Conservation (phyloP, 164 flowering plant genomes). For the Vitis labrusca region DNA sequence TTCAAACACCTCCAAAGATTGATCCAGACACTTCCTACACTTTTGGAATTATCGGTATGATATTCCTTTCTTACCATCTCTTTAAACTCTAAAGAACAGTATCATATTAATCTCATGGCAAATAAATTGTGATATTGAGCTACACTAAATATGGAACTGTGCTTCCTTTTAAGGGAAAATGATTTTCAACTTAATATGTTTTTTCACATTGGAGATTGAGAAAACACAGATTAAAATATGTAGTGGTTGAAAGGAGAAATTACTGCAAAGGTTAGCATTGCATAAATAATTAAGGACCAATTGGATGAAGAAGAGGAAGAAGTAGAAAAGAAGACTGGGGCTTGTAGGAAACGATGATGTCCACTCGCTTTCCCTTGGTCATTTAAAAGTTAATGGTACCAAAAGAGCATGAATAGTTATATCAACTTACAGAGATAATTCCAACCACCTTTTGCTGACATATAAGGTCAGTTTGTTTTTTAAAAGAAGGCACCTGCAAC, state of each 20-base stretch:
- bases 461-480: not conserved
- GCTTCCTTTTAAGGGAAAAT: too few relatives aligned
- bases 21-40: constrained; percentile 73
- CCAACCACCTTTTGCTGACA: not conserved
- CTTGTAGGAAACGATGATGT: not conserved
- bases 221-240: not conserved
- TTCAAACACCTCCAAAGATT: constrained; percentile 80
- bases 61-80: not conserved
- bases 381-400: not conserved
- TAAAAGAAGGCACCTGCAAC: too few relatives aligned
- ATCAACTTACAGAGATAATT: not conserved
- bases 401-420: not conserved
- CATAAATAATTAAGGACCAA: not conserved
- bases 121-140: too few relatives aligned
- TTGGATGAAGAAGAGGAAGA: not conserved
- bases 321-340: not conserved
- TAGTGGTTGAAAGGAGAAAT: not conserved
- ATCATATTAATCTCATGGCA: too few relatives aligned
- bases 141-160: too few relatives aligned
- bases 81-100: too few relatives aligned
- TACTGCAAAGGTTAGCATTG: not conserved
- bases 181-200: too few relatives aligned
- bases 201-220: not conserved
- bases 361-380: not conserved
- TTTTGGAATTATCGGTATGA: constrained; percentile 93